These are phyloP conservation scores for Pseudogymnoascus sp. DNA, from an alignment of 2,329 filamentous ascomycete genomes.

Conservation along the genomic window DNA sequence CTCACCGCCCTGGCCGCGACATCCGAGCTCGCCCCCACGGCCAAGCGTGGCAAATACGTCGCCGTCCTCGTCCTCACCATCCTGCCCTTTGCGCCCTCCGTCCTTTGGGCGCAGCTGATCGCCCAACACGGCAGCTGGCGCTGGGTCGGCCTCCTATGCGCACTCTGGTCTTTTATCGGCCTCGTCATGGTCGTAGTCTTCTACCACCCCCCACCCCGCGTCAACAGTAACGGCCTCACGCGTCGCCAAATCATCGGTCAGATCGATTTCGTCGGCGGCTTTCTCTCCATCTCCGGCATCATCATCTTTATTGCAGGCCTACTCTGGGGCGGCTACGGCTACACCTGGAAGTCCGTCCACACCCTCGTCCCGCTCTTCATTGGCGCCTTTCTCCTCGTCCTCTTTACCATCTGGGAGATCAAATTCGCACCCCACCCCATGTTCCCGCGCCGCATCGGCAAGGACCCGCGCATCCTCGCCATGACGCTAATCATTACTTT, in stretches of 20 bases:
- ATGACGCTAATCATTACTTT: conserved; percentile 51
- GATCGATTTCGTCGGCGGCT: conserved; percentile 45
- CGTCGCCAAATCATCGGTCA: conserved; percentile 31
- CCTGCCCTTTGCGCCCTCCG: conserved; percentile 52
- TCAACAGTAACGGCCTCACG: conserved; percentile 34
- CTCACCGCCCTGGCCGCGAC: conserved; percentile 61
- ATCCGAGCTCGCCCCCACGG: conserved; percentile 58
- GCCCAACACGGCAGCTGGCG: conserved; percentile 43
- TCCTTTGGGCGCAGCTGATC: conserved; percentile 52
- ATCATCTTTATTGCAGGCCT: conserved; percentile 37
- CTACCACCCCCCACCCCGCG: conserved; percentile 45
- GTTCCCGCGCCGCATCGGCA: conserved; percentile 44
- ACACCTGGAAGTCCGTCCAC: conserved; percentile 47
- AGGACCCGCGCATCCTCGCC: conserved; percentile 41
- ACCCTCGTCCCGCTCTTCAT: conserved; percentile 48
- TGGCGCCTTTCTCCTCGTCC: conserved; percentile 38
- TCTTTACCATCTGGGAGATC: conserved; percentile 47
- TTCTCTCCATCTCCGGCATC: conserved; percentile 42
- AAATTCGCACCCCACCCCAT: conserved; percentile 42
- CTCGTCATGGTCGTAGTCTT: conserved; percentile 44
- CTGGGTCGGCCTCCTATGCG: conserved; percentile 46
- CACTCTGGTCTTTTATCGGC: conserved; percentile 44
- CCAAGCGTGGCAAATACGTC: conserved; percentile 56
- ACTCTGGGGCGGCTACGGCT: conserved; percentile 54
- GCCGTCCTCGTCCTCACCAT: conserved; percentile 53